Evolutionary conservation across 1,284 basidiomycete genomes (phyloP), one percentile per base, ranked within the genome.

Genomic region (Tilletia walkeri): DNA sequence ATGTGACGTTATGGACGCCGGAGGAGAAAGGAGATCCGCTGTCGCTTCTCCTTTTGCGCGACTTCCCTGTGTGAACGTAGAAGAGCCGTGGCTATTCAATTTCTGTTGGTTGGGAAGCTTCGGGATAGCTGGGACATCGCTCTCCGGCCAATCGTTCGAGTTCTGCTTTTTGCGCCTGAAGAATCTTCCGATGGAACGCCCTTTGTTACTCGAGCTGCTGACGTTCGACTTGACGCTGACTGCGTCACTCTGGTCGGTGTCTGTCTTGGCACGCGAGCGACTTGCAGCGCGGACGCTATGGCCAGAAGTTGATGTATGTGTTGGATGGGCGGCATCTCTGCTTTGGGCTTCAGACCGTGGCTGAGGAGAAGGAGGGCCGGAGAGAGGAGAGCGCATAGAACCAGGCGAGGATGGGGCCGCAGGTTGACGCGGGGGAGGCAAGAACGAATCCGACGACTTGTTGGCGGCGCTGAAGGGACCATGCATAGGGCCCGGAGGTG

Each of bases 201-300:
- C 50, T 18, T 53, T 53, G 18, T 18, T 53, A 18, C 50, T 53
- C 10, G 50, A 12, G 50, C 50, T 18, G 50, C 50, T 53, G 12
- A 53, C 50, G 16, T 53, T 53, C n/a, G 50, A 53, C 20, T 53
- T 53, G 50, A 53, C n/a, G 50, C 50, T 53, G 18, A 18, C 16
- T 18, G 50, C 50, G 20, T 53, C 50, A 4, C 50, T 53, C 10
- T 18, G 50, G n/a, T 53, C 50, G 16, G 50, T 3, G n/a, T 53
- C 50, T 18, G 12, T 9, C 6, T 18, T 24, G 16, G 18, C 16
- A 18, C 50, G 50, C 18, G 50, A 45, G 41, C 41, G 41, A 14
- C 41, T 14, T 7, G 41, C 6, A 14, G 41, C 41, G 9, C 41
- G 41, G 41, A 45, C 14, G 14, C 41, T 45, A 14, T 45, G 41